Evolutionary conservation across 1,284 basidiomycete species (phyloP), one percentile per base, ranked within the genome.

Genomic region (Malassezia furfur): DNA sequence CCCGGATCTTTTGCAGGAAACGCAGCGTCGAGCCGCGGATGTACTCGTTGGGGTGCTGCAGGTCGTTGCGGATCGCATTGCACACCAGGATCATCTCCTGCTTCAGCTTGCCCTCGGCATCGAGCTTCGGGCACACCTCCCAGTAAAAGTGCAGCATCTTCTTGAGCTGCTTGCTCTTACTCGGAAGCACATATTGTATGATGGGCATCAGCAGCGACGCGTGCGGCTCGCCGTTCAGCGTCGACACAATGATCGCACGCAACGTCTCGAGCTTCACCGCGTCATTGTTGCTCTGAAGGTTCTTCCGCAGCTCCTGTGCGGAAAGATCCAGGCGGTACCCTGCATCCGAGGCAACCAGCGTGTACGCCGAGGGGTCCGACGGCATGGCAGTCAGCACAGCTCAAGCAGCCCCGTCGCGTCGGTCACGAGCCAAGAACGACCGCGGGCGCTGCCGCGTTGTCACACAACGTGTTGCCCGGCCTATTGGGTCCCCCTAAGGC

Each of bases 31-130:
- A 90, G 49, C 94, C 94, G 37, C 94, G 88, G 67, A 98, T 96
- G 78, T 96, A 99, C 80, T 99, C 94, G 75, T 99, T 98, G 6
- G 94, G 91, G 74, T 98, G 94, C 87, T 98, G 93, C 53, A 96
- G 82, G 79, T 98, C 93, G 77, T 96, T 96, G 61, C 91, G 87
- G 75, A 96, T 90, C 47, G 91, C 91, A 72, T 96, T 96, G 70
- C 93, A 91, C 44, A 98, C 93, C 45, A 99, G 82, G 71, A 98
- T 98, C 94, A 98, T 98, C 79, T 98, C 94, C 78, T 98, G 94
- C 81, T 96, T 96, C 68, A 98, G 79, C 78, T 96, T 96, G 53
- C 94, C 94, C 63, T 84, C 84, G 63, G 96, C 91, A 68, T 98
- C 94, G 65, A 94, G 86, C 77, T 98, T 96, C 25, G 94, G 93